Conservation (phyloP, 768 basidiomycete genomes). For the Macrolepiota fuliginosa region DNA sequence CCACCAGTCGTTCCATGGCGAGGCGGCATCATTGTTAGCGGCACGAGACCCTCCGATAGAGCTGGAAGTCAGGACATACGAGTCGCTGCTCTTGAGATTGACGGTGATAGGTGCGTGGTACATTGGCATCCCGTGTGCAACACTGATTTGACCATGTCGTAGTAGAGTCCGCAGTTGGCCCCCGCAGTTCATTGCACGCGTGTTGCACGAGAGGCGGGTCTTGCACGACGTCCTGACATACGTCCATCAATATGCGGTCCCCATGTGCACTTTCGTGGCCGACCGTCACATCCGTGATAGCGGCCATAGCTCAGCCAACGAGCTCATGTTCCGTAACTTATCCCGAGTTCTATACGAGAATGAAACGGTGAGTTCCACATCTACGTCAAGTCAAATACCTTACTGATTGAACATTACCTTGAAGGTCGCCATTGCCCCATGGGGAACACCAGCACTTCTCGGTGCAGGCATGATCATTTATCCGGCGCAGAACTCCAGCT, state of each 20-base stretch:
- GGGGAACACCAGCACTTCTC: conserved; percentile 42
- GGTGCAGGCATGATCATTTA: conserved; percentile 54
- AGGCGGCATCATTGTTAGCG: conserved; percentile 50
- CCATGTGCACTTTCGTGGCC: conserved; percentile 63
- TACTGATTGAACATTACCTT: neutral
- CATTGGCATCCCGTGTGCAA: conserved; percentile 13
- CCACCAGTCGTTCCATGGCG: conserved; percentile 51
- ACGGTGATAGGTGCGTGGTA: conserved; percentile 63
- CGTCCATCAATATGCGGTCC: conserved; percentile 44
- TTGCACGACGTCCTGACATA: conserved; percentile 49
- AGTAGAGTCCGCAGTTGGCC: conserved; percentile 61
- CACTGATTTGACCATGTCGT: conserved; percentile 28
- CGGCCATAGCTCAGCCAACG: conserved; percentile 46
- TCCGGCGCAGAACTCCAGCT: conserved; percentile 49
- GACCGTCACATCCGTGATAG: conserved; percentile 49
- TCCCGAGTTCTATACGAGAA: conserved; percentile 50
- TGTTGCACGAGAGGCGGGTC: conserved; percentile 38
- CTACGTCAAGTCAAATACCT: neutral
- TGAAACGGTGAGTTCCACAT: conserved; percentile 42
- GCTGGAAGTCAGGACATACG: conserved; percentile 49
- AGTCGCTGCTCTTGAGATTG: conserved; percentile 67
- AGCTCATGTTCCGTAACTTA: conserved; percentile 51
- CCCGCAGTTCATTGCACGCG: conserved; percentile 40
- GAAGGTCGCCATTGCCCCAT: conserved; percentile 51
- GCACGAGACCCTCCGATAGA: conserved; percentile 45